Conservation (phyloP, 371 early-diverging fungal genomes). For the Batkoa obscura region DNA sequence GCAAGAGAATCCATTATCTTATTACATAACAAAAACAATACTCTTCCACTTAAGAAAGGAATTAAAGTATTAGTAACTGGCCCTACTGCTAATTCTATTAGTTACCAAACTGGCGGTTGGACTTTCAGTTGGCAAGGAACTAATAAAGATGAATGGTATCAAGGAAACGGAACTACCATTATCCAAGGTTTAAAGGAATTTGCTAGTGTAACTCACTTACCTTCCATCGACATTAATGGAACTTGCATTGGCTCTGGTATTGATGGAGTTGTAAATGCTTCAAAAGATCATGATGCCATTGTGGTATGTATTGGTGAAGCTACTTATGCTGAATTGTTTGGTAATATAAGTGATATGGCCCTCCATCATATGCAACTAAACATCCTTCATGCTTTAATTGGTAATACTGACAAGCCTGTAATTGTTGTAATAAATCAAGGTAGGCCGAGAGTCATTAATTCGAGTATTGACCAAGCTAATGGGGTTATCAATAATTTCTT, state of each 20-base stretch:
- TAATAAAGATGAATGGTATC: slow-evolving; percentile 21
- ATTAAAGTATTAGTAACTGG: slow-evolving; percentile 19
- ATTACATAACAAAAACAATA: slow-evolving; percentile 23
- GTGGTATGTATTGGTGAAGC: slow-evolving; percentile 24
- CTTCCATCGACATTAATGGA: slow-evolving; percentile 14
- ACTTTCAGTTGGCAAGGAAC: slow-evolving; percentile 35
- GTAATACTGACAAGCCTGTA: slow-evolving; percentile 15
- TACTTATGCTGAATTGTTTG: slow-evolving; percentile 26
- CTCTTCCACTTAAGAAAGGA: slow-evolving; percentile 19
- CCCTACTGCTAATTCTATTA: slow-evolving; percentile 20
- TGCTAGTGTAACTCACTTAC: slow-evolving; percentile 1
- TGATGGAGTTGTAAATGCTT: slow-evolving; percentile 14
- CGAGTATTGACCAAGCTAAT: slow-evolving; percentile 21
- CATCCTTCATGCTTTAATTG: slow-evolving; percentile 12
- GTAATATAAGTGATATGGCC: slow-evolving; percentile 29
- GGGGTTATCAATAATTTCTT: slow-evolving; percentile 25
- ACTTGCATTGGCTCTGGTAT: slow-evolving; percentile 4
- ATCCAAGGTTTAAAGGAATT: slow-evolving; percentile 16
- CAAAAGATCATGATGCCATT: slow-evolving; percentile 20
- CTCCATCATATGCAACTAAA: slow-evolving; percentile 27
- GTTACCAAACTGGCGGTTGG: slow-evolving; percentile 31
- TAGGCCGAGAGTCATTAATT: slow-evolving; percentile 29
- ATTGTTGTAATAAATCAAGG: slow-evolving; percentile 30
- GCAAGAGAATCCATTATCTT: slow-evolving; percentile 35
- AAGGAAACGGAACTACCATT: slow-evolving; percentile 23